phyloP scores from a whole-genome alignment of 2,329 filamentous ascomycete genomes.

The Aspergillus caelatus region DNA sequence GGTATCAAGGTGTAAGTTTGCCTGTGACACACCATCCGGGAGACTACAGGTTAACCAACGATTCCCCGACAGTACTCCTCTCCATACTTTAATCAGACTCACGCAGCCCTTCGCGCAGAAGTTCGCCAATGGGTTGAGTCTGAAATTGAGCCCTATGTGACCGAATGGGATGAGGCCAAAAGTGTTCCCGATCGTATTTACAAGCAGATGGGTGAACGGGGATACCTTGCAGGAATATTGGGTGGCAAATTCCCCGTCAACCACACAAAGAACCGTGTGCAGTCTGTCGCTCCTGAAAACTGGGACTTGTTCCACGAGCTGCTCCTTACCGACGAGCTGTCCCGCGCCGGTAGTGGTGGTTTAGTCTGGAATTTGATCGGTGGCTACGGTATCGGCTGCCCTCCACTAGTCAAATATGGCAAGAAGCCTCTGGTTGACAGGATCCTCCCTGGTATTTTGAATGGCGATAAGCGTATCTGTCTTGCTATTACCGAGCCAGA shows the following conservation, averaged over 20 bases:
- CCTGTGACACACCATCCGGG: background rate
- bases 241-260: constrained; percentile 77
- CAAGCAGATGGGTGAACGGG: constrained; percentile 90
- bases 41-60: constrained; percentile 11
- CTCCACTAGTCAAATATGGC: constrained; percentile 89
- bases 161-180: constrained; percentile 96
- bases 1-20: constrained; percentile 84
- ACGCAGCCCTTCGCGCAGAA: constrained; percentile 87
- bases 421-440: constrained; percentile 82
- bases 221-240: constrained; percentile 88
- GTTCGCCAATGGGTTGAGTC: constrained; percentile 88
- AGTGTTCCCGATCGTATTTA: constrained; percentile 86
- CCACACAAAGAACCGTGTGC: constrained; percentile 70
- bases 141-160: constrained; percentile 87
- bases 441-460: constrained; percentile 83
- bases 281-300: constrained; percentile 79
- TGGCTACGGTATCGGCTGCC: constrained; percentile 93
- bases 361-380: constrained; percentile 97
- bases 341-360: constrained; percentile 82
- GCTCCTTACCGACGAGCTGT: constrained; percentile 91
- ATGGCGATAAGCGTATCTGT: constrained; percentile 95
- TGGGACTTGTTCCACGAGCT: constrained; percentile 99
- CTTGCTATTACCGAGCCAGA: constrained; percentile 96
- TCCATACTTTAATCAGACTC: constrained; percentile 93
- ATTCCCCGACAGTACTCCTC: constrained; percentile 73